Conservation (phyloP, 2,329 filamentous ascomycete species). For the Stachybotrys elegans region DNA sequence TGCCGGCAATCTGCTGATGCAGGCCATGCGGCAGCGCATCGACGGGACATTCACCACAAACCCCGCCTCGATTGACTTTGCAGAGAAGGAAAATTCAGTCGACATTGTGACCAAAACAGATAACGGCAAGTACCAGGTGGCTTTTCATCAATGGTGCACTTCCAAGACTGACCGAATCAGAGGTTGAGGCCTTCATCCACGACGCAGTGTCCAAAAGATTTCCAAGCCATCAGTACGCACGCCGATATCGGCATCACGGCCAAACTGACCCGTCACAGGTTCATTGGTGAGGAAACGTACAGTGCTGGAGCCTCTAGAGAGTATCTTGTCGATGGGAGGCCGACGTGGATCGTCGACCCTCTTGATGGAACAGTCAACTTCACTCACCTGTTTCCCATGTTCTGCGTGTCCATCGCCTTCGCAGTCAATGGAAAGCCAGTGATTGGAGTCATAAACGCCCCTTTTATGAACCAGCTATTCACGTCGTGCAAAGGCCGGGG, state of each 20-base stretch:
- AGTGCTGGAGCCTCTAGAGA: conserved; percentile 61
- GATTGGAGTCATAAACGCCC: conserved; percentile 69
- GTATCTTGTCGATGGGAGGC: conserved; percentile 58
- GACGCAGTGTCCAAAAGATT: conserved; percentile 53
- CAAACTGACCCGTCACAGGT: conserved; percentile 32
- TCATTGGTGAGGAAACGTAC: conserved; percentile 74
- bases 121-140: conserved; percentile 56
- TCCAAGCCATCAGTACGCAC: conserved; percentile 59
- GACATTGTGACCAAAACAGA: conserved; percentile 76
- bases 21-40: conserved; percentile 41
- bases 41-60: conserved; percentile 10
- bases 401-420: conserved; percentile 73
- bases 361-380: conserved; percentile 79
- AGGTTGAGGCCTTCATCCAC: conserved; percentile 68
- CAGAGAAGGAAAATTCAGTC: conserved; percentile 69
- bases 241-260: not conserved
- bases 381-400: conserved; percentile 76
- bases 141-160: conserved; percentile 1
- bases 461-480: conserved; percentile 65
- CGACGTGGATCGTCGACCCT: conserved; percentile 74
- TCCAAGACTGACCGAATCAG: conserved; percentile 29
- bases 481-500: conserved; percentile 61
- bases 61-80: conserved; percentile 15
- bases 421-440: conserved; percentile 53
- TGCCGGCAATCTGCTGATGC: conserved; percentile 63